Evolutionary conservation across 176 grass and related monocot species (phyloP).

Genomic region (Puccinellia tenuiflora): DNA sequence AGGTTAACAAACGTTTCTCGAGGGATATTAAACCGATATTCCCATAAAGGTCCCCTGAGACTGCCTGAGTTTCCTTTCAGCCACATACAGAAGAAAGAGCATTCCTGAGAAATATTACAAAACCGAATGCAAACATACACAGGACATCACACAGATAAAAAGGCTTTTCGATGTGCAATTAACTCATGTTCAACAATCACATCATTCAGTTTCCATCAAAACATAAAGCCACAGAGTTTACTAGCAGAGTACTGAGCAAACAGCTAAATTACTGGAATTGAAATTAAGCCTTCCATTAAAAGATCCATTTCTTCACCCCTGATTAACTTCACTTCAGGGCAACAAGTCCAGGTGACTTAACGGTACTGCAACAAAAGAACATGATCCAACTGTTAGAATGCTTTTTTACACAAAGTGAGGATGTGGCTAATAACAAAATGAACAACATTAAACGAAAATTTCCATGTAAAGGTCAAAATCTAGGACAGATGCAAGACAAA

Average conservation of each 20-base stretch:
- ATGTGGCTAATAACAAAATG: not conserved
- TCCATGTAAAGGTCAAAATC: too few species aligned
- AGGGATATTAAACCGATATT: too few species aligned
- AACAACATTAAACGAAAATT: not conserved
- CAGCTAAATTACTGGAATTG: conserved; percentile 34
- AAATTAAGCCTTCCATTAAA: conserved; percentile 1
- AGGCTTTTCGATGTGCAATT: not conserved
- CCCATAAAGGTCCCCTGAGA: too few species aligned
- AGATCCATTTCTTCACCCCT: not conserved
- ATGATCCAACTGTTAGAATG: not conserved
- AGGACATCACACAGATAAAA: not conserved
- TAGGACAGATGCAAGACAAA: not conserved
- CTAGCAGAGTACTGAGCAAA: not conserved
- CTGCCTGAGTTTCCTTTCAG: too few species aligned
- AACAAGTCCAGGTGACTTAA: not conserved
- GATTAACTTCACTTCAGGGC: not conserved
- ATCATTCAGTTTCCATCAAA: conserved; percentile 4
- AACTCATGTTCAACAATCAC: conserved; percentile 24
- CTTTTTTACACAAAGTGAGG: not conserved
- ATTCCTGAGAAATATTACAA: too few species aligned
- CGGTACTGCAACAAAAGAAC: conserved; percentile 31
- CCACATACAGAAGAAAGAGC: too few species aligned
- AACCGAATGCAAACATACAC: not conserved
- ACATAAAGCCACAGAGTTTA: not conserved
- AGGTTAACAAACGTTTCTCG: too few species aligned